Evolutionary conservation across 805 yeast genomes (phyloP), one percentile per base, ranked within the genome.

Genomic region (Kregervanrija delftensis): DNA sequence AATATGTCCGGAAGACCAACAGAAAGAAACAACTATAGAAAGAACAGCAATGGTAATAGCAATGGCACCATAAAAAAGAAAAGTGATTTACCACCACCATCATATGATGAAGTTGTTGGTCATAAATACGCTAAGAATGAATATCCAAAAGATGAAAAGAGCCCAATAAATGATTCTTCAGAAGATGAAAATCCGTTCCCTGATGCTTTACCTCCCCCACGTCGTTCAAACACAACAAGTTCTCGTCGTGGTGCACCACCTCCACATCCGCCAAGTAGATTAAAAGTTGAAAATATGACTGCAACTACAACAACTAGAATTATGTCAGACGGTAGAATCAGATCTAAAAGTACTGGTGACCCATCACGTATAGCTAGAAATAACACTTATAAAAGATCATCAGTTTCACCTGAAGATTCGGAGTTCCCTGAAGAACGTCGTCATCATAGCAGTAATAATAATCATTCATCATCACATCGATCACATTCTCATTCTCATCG

Each of bases 41-140:
- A 22, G 28, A 22, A 22, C 28, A 22, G 28, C 28, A 22, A 22
- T 22, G 28, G 28, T 8, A 22, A 22, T 17, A 5, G 22, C 22
- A 17, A 5, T 17, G 22, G 22, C 22, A 17, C 22, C 22, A 5
- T 17, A 4, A 22, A 22, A 22, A 59, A 55, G 42, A 61, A 54
- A 46, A 56, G 52, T 42, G 60, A 55, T 40, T 40, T 56, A 13
- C 86, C 87, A 8, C 88, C 90, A 5, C 88, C 89, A 8, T 70
- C 87, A 0, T 82, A 83, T 56, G 86, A 81, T 51, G 89, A 82
- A 52, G 83, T 73, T 15, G 80, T 86, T 2, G 79, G 79, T n/a
- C 60, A 66, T 13, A 70, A 69, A 22, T 61, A 64, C 30, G 56
- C 65, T 10, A 64, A 57, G 36, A 48, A 59, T 28, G 77, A 73